phyloP scores from a whole-genome alignment of 2,329 filamentous ascomycete species.

The Fusarium sp. region DNA sequence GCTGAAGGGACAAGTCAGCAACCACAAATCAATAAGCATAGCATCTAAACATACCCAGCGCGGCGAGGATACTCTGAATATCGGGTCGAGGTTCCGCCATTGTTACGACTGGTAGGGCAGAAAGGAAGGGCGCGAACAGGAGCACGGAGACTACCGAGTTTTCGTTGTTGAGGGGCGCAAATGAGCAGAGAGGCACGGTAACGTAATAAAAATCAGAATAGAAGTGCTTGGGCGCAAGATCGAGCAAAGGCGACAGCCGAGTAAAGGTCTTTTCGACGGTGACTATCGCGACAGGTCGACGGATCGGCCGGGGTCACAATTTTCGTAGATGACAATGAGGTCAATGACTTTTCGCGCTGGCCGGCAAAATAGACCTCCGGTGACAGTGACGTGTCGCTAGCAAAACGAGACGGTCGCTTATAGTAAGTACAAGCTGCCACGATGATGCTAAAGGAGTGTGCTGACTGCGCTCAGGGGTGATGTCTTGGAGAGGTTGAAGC shows the following conservation, averaged over 20 bases:
- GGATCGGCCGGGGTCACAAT: slow-evolving; percentile 40
- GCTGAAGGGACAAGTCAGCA: slow-evolving; percentile 53
- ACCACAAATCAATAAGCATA: slow-evolving; percentile 20
- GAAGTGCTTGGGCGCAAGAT: not conserved
- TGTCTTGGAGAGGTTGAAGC: slow-evolving; percentile 36
- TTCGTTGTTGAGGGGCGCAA: slow-evolving; percentile 16
- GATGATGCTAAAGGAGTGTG: slow-evolving; percentile 25
- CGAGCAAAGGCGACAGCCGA: slow-evolving; percentile 19
- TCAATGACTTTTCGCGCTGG: slow-evolving; percentile 40
- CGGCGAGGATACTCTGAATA: slow-evolving; percentile 63
- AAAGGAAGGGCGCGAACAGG: slow-evolving; percentile 22
- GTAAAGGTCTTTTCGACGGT: slow-evolving; percentile 6
- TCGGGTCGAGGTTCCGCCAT: slow-evolving; percentile 49
- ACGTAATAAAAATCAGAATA: not conserved
- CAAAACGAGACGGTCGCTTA: slow-evolving; percentile 32
- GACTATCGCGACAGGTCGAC: slow-evolving; percentile 23
- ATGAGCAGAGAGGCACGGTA: slow-evolving; percentile 5
- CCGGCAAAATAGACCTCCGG: slow-evolving; percentile 17
- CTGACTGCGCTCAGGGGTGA: slow-evolving; percentile 32
- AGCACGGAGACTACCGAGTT: slow-evolving; percentile 25
- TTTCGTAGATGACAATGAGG: slow-evolving; percentile 32
- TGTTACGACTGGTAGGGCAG: slow-evolving; percentile 27
- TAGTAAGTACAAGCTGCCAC: slow-evolving; percentile 25
- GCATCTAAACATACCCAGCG: slow-evolving; percentile 59
- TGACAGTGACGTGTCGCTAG: slow-evolving; percentile 39